Percentiles rank a stretch among this genome's conserved stretches.
Conservation (phyloP, 2,329 filamentous ascomycete species). For the Fusarium sambucinum region DNA sequence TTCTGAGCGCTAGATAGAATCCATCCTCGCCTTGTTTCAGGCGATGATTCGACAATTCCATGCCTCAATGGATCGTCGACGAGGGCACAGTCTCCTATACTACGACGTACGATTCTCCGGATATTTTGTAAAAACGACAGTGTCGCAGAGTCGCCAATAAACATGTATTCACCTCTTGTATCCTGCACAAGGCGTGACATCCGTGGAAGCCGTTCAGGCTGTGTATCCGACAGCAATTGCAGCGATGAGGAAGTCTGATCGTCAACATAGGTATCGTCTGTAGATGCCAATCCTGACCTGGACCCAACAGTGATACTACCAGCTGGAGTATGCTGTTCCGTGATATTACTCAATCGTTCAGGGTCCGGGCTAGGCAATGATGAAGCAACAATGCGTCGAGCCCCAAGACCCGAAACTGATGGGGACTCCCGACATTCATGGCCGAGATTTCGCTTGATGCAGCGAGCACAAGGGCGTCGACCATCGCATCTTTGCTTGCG, state of each 20-base stretch:
- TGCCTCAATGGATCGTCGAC: conserved; percentile 53
- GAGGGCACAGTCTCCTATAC: conserved; percentile 50
- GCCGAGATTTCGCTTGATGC: conserved; percentile 42
- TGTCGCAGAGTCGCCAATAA: conserved; percentile 54
- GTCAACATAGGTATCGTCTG: conserved; percentile 18
- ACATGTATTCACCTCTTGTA: conserved; percentile 52
- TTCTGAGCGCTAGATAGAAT: conserved; percentile 44
- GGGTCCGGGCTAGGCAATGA: conserved; percentile 46
- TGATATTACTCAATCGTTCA: conserved; percentile 40
- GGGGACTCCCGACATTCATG: conserved; percentile 41
- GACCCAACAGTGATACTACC: conserved; percentile 22
- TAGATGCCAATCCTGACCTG: conserved; percentile 20
- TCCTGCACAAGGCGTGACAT: conserved; percentile 52
- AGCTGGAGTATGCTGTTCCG: conserved; percentile 31
- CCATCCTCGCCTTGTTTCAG: conserved; percentile 48
- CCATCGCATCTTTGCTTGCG: conserved; percentile 47
- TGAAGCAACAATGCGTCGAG: conserved; percentile 40
- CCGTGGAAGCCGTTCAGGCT: conserved; percentile 42
- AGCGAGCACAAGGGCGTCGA: conserved; percentile 42
- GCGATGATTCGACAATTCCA: conserved; percentile 51
- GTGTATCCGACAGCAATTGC: conserved; percentile 42
- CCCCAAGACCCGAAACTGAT: not conserved
- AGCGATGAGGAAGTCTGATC: conserved; percentile 34
- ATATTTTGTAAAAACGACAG: conserved; percentile 53
- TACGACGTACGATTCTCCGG: conserved; percentile 49